A percentile compares a stretch with the other conserved stretches of the same genome.
These are phyloP conservation scores for Hyaloscypha bicolor DNA, from an alignment of 495 filamentous ascomycete genomes.

Conservation along the genomic window DNA sequence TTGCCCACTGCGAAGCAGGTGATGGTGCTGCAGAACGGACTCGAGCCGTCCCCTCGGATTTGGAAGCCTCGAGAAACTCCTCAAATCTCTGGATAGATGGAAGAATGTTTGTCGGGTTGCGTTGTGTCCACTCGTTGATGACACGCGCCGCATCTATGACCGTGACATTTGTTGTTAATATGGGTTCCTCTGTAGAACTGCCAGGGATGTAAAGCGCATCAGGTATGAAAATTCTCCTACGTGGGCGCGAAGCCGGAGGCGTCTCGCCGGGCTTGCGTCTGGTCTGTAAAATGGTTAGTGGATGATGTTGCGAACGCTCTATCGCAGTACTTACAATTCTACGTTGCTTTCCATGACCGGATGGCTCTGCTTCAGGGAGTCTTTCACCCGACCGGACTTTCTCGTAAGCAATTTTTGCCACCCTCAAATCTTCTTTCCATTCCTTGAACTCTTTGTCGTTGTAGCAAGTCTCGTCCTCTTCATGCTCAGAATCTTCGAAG, in stretches of 20 bases:
- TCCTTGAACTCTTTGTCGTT: not conserved
- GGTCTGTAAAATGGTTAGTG: constrained; percentile 3
- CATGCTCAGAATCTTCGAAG: not conserved
- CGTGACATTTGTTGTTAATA: not conserved
- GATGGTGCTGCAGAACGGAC: not conserved
- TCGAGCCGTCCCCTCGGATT: too few species aligned
- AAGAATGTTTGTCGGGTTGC: not conserved
- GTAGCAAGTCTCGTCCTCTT: not conserved
- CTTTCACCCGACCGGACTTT: not conserved
- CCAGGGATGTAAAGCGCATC: not conserved
- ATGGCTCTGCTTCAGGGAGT: not conserved
- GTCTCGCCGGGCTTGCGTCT: constrained; percentile 8
- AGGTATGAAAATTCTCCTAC: not conserved
- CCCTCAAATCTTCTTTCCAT: not conserved
- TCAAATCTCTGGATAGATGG: not conserved
- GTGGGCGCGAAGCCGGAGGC: constrained; percentile 11
- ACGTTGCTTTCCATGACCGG: not conserved
- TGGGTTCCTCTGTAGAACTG: not conserved
- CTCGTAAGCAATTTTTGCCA: not conserved
- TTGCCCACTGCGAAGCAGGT: not conserved
- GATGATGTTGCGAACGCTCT: not conserved
- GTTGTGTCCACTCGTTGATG: too few species aligned
- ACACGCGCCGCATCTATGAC: not conserved
- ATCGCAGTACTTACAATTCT: not conserved
- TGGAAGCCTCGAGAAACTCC: not conserved